These are phyloP conservation scores for Luffa acutangula DNA, from an alignment of 306 rosid genomes.

Conservation along the genomic window DNA sequence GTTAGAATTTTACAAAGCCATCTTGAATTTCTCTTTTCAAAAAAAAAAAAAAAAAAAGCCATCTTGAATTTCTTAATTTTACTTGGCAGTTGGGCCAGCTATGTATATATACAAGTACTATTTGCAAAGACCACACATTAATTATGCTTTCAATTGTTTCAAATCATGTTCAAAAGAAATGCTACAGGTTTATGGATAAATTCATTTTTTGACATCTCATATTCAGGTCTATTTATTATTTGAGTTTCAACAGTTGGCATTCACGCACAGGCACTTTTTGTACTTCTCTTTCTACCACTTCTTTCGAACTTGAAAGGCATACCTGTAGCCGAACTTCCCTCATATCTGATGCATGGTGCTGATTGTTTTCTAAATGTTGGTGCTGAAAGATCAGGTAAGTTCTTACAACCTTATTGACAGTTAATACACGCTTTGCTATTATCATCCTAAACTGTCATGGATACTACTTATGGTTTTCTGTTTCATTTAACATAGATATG, in stretches of 20 bases:
- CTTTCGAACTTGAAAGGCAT: slow-evolving; percentile 70
- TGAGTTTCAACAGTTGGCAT: background rate
- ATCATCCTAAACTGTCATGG: slow-evolving; percentile 9
- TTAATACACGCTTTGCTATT: slow-evolving; percentile 4
- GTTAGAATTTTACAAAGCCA: slow-evolving; percentile 20
- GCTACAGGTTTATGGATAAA: background rate
- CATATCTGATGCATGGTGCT: slow-evolving; percentile 63
- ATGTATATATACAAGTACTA: background rate
- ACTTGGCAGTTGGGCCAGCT: background rate
- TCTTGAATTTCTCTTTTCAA: too few relatives aligned
- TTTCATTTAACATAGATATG: background rate
- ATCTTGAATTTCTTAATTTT: background rate
- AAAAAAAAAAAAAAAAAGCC: too few relatives aligned
- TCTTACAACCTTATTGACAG: background rate
- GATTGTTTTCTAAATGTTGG: slow-evolving; percentile 77
- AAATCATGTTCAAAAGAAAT: background rate
- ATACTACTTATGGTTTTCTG: background rate
- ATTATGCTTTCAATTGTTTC: background rate
- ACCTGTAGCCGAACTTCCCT: slow-evolving; percentile 57
- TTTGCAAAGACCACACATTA: background rate
- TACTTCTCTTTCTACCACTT: slow-evolving; percentile 60
- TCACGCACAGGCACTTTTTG: slow-evolving; percentile 59
- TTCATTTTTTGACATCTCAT: background rate
- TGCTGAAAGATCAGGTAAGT: slow-evolving; percentile 39
- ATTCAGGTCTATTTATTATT: background rate